Base-by-base conservation (phyloP, 495 filamentous ascomycete species). In the Tuber magnatum region DNA sequence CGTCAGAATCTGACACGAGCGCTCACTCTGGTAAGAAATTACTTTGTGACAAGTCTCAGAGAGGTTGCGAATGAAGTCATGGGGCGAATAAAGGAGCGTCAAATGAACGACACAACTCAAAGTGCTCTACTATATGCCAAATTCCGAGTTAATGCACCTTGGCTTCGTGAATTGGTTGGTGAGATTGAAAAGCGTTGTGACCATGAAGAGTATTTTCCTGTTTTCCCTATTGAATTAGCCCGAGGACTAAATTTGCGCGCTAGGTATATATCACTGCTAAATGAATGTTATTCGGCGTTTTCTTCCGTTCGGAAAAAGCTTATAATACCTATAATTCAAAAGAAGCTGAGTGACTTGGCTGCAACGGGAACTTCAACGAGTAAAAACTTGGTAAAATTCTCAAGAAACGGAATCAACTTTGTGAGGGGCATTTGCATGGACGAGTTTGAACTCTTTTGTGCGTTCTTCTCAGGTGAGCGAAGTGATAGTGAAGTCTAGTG, bases 11-110 rank as follows among this genome's bases (percentile, higher is more conserved):
- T 93, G 74, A 93, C 91, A 8, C 88, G 91, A 68, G 91, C 89
- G 24, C 85, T 93, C 41, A 93, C 91, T 0, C 88, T 97, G 39
- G 94, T 96, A 56, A 91, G 95, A 28, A 94, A 94, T 73, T 91
- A 93, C 77, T 93, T 97, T 65, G 90, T 97, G 14, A 86, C 91
- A 65, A 84, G 88, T 24, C 84, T 93, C 7, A 87, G 89, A 43
- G 92, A 94, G 71, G 90, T 91, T 71, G 87, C 91, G 68, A 86
- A 89, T 46, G 91, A 90, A 77, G 90, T 92, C 18, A 86, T 89
- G 16, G 91, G 90, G 78, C 89, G 91, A 69, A 88, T 93, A 72
- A 87, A 89, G 41, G 89, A 92, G 76, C 87, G 88, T 68, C 89
- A 91, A 72, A 85, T 93, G 70, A 94, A 91, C 73, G 92, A 93